Base-by-base conservation (phyloP, 495 filamentous ascomycete species). In the Podospora didyma region DNA sequence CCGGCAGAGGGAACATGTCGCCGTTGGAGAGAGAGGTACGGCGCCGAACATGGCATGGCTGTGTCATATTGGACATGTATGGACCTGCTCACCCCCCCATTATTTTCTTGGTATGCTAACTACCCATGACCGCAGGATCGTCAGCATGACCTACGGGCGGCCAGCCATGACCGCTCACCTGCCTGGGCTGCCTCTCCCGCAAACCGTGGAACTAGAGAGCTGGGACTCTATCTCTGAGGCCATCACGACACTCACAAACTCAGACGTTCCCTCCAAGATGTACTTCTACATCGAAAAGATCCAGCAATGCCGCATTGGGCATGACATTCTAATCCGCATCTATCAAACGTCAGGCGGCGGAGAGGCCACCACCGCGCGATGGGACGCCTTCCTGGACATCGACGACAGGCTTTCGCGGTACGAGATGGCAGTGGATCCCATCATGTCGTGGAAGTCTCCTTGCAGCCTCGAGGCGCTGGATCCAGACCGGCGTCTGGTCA, bases 111-210 rank as follows among this genome's bases (percentile, higher is more conserved):
- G 3, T 31, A 31, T 31, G 4, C 4, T 31, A 4, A 31, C 26
- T 31, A 9, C 3, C 26, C 9, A 9, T 31, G 3, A 4, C 45
- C 11, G 41, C 39, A 79, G 76, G 63, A 69, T 73, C 23, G 67
- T 76, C 53, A 79, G 76, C 60, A 79, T 79, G 75, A 79, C 73
- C 1, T 73, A 73, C 46, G 78, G 77, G 10, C 59, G 74, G 21
- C 78, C 78, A 17, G 75, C 70, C 46, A 78, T 76, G 71, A 75
- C 69, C 6, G 69, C 68, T 14, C 69, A 76, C 41, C 51, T 74
- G 39, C 57, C 69, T 16, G 54, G 62, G 2, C 24, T 78, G 5
- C 65, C 69, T 7, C 57, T 73, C 12, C 75, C 75, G 2, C 34
- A 46, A 7, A 47, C 54, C 7, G 28, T 54, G 7, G 63, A 60